Conservation (phyloP, 192 early-diverging fungal species). For the Phlyctochytrium bullatum region DNA sequence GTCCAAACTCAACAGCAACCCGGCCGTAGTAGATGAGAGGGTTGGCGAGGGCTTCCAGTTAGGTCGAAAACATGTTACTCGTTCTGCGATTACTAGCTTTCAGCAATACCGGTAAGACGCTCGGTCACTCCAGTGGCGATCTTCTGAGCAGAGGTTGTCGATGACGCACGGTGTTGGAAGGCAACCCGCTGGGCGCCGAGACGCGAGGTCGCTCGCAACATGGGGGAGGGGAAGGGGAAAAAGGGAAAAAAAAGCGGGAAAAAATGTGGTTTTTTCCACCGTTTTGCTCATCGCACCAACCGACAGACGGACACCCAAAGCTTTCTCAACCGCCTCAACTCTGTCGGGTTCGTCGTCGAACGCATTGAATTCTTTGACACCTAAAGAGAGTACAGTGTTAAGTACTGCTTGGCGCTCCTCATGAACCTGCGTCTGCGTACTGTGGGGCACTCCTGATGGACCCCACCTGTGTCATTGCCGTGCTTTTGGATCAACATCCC, state of each 20-base stretch:
- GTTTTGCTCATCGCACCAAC: too few relatives aligned
- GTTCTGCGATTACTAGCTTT: not conserved
- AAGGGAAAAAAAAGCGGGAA: too few relatives aligned
- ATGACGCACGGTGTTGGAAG: not conserved
- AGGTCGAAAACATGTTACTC: not conserved
- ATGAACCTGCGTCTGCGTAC: too few relatives aligned
- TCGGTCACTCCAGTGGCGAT: not conserved
- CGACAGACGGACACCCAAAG: not conserved
- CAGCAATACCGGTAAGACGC: not conserved
- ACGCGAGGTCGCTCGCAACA: not conserved
- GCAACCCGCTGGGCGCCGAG: not conserved
- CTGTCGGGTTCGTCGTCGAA: not conserved
- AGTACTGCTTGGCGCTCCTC: too few relatives aligned
- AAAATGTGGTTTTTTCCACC: too few relatives aligned
- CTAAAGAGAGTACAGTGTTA: too few relatives aligned
- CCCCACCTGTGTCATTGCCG: too few relatives aligned
- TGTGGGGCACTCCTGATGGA: too few relatives aligned
- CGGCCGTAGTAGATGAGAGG: constrained; percentile 45
- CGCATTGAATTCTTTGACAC: too few relatives aligned
- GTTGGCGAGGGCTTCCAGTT: constrained; percentile 25
- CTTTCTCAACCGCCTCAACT: not conserved
- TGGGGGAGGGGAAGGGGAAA: not conserved
- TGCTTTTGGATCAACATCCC: too few relatives aligned
- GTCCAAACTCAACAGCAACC: constrained; percentile 43
- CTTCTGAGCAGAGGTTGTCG: not conserved